Evolutionary conservation across 2,329 filamentous ascomycete species (phyloP), one percentile per base, ranked within the genome.

Genomic region (Balansia obtecta): DNA sequence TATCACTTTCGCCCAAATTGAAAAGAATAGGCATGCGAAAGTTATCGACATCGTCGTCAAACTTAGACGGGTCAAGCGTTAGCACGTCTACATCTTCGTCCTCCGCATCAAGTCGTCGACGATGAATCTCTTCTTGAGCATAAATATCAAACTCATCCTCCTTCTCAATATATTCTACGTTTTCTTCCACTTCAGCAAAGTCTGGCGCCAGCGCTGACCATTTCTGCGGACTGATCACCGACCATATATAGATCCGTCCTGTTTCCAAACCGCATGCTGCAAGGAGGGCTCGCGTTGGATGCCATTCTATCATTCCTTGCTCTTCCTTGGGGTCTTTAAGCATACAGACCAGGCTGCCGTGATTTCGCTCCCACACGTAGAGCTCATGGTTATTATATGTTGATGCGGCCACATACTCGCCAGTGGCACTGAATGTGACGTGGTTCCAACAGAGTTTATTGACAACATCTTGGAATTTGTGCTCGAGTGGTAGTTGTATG

Each of bases 111-210:
- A 97, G 75, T 42, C 90, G 80, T 32, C 91, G 81, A 65, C 95
- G 91, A 63, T 94, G 88, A 50, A 97, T 83, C 65, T 97, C 91
- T 63, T 96, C 91, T 52, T 91, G 85, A 0, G 89, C 89, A 63
- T 97, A 93, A 51, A 97, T 94, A 65, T 98, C 94, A 60, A 98
- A 98, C 63, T 98, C 93, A 64, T 98, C 93, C 68, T 98, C 93
- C 50, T 81, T 80, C 66, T 98, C 93, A 41, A 94, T 80, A 63
- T 98, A 98, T 65, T 97, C 88, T 20, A 95, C 89, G 59, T 98
- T 98, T 68, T 98, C 93, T 68, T 98, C 93, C 13, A 98, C 89
- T 67, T 98, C 93, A 40, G 84, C 86, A 66, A 98, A 98, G 67
- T 98, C 94, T 0, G 93, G 93, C 6, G 94, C 94, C 32, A 98